phyloP scores from a whole-genome alignment of 208 protist genomes.

The Tritrichomonas musculus region DNA sequence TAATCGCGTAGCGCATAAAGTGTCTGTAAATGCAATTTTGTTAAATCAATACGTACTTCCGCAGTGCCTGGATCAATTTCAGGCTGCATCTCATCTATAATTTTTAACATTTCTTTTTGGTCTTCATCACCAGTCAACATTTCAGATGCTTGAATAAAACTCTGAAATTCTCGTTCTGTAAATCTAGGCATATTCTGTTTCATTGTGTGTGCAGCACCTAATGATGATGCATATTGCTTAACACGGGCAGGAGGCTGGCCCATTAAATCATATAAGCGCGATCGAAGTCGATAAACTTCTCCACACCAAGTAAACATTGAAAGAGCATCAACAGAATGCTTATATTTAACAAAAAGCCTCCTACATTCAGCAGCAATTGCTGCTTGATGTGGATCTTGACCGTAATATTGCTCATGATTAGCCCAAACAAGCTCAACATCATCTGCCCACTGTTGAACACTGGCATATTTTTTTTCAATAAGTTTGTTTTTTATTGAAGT shows the following conservation, averaged over 20 bases:
- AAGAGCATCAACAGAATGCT: background rate
- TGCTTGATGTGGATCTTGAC: background rate
- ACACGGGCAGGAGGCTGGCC: background rate
- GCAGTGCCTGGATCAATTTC: background rate
- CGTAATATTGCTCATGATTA: background rate
- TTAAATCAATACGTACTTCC: background rate
- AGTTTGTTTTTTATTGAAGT: background rate
- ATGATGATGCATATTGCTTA: background rate
- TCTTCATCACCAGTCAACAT: background rate
- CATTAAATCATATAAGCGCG: background rate
- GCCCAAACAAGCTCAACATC: background rate
- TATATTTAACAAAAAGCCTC: background rate
- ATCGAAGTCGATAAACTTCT: background rate
- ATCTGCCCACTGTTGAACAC: background rate
- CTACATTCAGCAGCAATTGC: background rate
- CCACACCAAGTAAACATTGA: background rate
- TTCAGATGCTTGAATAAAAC: background rate
- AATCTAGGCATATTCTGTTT: background rate
- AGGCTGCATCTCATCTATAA: background rate
- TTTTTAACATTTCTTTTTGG: background rate
- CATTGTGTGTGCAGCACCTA: background rate
- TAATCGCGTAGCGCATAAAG: background rate
- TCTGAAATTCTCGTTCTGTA: constrained; percentile 19
- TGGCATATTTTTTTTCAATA: background rate
- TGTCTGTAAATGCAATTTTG: background rate